phyloP scores from a whole-genome alignment of 176 grass and related monocot species.

The Eragrostis curvula region DNA sequence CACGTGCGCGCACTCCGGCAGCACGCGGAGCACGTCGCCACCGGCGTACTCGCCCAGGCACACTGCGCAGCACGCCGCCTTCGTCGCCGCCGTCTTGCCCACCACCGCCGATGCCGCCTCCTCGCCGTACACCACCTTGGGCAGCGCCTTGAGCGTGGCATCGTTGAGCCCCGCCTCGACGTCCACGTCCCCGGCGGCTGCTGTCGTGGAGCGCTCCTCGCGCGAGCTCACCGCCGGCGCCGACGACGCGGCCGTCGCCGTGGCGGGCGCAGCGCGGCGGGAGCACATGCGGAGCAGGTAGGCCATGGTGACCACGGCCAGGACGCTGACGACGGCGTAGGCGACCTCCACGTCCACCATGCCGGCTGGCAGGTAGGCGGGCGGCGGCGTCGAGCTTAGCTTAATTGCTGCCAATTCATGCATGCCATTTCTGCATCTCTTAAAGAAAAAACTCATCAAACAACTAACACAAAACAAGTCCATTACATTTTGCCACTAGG shows the following conservation, averaged over 20 bases:
- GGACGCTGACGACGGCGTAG: constrained; percentile 15
- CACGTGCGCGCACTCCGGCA: constrained; percentile 57
- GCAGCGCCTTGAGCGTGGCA: constrained; percentile 41
- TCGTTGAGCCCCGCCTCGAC: constrained; percentile 44
- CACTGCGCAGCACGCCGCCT: constrained; percentile 39
- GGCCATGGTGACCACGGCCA: background rate
- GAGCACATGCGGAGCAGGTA: constrained; percentile 19
- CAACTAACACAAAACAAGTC: too few species aligned
- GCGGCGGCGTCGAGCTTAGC: too few species aligned
- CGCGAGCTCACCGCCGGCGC: background rate
- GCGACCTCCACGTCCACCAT: constrained; percentile 30
- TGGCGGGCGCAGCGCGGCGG: background rate
- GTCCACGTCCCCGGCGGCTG: background rate
- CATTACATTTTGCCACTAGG: too few species aligned
- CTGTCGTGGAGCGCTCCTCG: background rate
- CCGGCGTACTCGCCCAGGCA: constrained; percentile 56
- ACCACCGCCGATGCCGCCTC: background rate
- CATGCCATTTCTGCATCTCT: too few species aligned
- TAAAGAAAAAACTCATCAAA: too few species aligned
- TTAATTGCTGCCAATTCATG: too few species aligned
- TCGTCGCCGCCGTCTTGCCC: background rate
- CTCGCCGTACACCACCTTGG: constrained; percentile 32
- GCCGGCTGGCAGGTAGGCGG: background rate
- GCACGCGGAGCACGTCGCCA: constrained; percentile 46
- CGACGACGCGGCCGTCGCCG: too few species aligned